A percentile compares a stretch with the other conserved stretches of the same genome.
These are phyloP conservation scores for Byssochlamys sp. DNA, from an alignment of 2,329 filamentous ascomycete genomes.

Conservation along the genomic window DNA sequence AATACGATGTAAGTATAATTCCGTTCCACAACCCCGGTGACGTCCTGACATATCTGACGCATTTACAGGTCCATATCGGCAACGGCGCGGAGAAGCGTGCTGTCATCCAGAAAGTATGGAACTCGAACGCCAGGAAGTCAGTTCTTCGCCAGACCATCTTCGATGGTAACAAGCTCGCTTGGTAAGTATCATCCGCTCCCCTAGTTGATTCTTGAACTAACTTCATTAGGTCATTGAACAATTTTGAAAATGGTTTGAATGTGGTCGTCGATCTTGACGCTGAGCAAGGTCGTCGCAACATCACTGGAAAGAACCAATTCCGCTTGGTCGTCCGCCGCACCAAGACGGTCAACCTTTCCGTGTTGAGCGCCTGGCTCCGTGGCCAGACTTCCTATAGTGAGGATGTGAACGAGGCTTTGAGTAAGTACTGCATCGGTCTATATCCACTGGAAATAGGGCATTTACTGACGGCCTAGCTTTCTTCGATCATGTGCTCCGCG, in stretches of 20 bases:
- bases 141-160: constrained; percentile 59
- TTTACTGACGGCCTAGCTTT: constrained; percentile 47
- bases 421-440: constrained; percentile 28
- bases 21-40: neutral
- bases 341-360: constrained; percentile 57
- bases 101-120: constrained; percentile 68
- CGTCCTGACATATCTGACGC: neutral
- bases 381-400: constrained; percentile 53
- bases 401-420: constrained; percentile 67
- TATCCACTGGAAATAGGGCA: neutral
- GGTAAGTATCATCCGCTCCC: constrained; percentile 44
- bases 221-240: constrained; percentile 25
- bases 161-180: constrained; percentile 77
- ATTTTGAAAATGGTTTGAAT: constrained; percentile 39
- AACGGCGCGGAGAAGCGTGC: constrained; percentile 54
- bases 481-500: constrained; percentile 77
- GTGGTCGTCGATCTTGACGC: constrained; percentile 63
- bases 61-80: constrained; percentile 54
- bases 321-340: constrained; percentile 55
- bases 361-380: constrained; percentile 57
- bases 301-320: constrained; percentile 35
- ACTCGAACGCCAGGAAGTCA: constrained; percentile 51
- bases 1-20: constrained; percentile 66
- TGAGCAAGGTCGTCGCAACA: constrained; percentile 43
- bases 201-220: constrained; percentile 26